phyloP scores from a whole-genome alignment of 2,329 filamentous ascomycete species.

The Botrytis paeoniae region DNA sequence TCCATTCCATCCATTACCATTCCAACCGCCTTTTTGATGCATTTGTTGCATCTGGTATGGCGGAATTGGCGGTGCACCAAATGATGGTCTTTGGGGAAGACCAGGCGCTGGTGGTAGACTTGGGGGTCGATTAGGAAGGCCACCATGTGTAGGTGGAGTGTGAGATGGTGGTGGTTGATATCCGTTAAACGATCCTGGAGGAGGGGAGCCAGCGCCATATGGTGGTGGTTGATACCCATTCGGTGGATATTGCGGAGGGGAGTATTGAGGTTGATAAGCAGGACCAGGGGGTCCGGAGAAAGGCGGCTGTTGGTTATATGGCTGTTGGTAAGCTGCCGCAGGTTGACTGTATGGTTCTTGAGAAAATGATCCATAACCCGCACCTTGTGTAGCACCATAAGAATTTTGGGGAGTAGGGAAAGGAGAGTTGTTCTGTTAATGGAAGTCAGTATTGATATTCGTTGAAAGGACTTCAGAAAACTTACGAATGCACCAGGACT shows the following conservation, averaged over 20 bases:
- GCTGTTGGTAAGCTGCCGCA: constrained; percentile 44
- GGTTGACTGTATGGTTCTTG: constrained; percentile 40
- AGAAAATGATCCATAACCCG: constrained; percentile 38
- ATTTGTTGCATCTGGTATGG: constrained; percentile 52
- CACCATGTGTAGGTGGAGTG: constrained; percentile 40
- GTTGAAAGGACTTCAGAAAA: constrained; percentile 26
- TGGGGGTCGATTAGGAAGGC: constrained; percentile 49
- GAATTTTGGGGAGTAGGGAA: constrained; percentile 34
- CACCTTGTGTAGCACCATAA: constrained; percentile 35
- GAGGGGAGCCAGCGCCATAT: constrained; percentile 38
- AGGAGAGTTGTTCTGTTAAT: constrained; percentile 35
- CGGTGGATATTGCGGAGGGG: constrained; percentile 35
- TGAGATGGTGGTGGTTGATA: constrained; percentile 43
- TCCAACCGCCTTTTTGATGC: constrained; percentile 43
- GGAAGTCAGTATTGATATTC: constrained; percentile 21
- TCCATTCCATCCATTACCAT: constrained; percentile 39
- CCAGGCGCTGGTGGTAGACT: constrained; percentile 54
- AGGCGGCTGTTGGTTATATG: constrained; percentile 37
- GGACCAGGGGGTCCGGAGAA: constrained; percentile 38
- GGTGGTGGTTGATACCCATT: constrained; percentile 18
- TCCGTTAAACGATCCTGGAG: constrained; percentile 43
- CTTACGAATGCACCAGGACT: constrained; percentile 59
- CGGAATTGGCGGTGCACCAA: constrained; percentile 50
- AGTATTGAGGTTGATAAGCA: constrained; percentile 37
- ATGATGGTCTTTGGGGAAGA: constrained; percentile 58